Base-by-base conservation (phyloP, 2,329 filamentous ascomycete species). In the Hymenoscyphus scutula region DNA sequence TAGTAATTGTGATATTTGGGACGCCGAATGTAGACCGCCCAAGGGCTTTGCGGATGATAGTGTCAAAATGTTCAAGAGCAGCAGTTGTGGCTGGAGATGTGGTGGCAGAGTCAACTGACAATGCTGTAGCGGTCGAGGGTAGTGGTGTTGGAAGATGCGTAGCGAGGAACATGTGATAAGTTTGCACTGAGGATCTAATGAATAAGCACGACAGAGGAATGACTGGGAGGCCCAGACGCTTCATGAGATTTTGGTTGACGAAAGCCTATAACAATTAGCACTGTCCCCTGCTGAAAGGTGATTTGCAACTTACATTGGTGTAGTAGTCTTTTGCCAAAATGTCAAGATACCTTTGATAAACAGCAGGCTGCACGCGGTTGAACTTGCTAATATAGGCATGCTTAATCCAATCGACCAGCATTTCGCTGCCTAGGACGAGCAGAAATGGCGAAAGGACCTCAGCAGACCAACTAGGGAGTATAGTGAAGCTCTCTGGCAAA, bases 371-470 rank as follows among this genome's bases (percentile, higher is more conserved):
- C 69, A 93, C 92, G 70, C 96, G 97, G 81, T 99, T 99, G 80
- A 99, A 99, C 74, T 99, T 99, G 74, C 89, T 93, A 74, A 99
- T 96, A 74, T 98, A 99, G 25, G 92, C 92, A 74, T 99, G 96
- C 76, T 99, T 99, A 75, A 97, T 85, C 85, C 91, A 93, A 76
- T 99, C 95, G 1, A 99, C 95, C 8, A 97, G 79, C 88, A 97
- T 97, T 77, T 99, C 95, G 66, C 92, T 97, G 1, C 93, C 94
- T 6, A 99, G 84, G 0, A 99, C 96, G 7, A 99, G 87, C 13
- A 99, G 78, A 69, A 99, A 99, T 0, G 95, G 96, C 0, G 92
- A 93, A 3, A 99, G 80, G 0, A 99, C 90, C 74, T 97, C 93
- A 10, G 91, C 92, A 0, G 89, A 90, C 88, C 90, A 94, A 6